Percentiles rank a stretch among this genome's conserved stretches.
Evolutionary conservation across 176 grass and related monocot genomes (phyloP).

Genomic region (Oryza coarctata): DNA sequence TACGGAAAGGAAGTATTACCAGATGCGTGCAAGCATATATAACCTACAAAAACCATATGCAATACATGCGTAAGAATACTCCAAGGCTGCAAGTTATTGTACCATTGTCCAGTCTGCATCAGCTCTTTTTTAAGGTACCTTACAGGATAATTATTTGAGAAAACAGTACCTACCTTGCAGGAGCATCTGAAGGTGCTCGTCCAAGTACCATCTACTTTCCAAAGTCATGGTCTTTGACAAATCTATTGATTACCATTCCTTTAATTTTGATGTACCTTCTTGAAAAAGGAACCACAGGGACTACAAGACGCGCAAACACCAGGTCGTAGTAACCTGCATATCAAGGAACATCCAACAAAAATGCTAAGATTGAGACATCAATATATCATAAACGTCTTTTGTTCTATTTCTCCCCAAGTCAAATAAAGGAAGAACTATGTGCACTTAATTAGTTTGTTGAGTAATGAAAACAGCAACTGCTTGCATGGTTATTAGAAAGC

Average conservation of each 20-base stretch:
- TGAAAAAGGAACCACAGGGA: background rate
- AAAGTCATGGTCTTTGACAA: background rate
- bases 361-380: slow-evolving; percentile 4
- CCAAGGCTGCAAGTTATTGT: background rate
- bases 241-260: slow-evolving; percentile 6
- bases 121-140: slow-evolving; percentile 3
- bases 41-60: slow-evolving; percentile 42
- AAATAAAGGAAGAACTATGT: slow-evolving; percentile 28
- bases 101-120: slow-evolving; percentile 18
- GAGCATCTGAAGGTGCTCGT: slow-evolving; percentile 1
- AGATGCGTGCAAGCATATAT: slow-evolving; percentile 4
- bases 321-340: slow-evolving; percentile 11
- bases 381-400: slow-evolving; percentile 10
- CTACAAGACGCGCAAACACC: background rate
- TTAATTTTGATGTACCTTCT: slow-evolving; percentile 20
- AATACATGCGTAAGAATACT: slow-evolving; percentile 17
- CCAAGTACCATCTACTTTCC: slow-evolving; percentile 19
- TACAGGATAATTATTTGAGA: background rate
- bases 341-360: slow-evolving; percentile 23
- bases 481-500: slow-evolving; percentile 19
- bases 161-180: slow-evolving; percentile 8
- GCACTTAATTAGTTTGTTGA: slow-evolving; percentile 21
- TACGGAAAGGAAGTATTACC: slow-evolving; percentile 21
- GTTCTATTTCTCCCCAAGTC: slow-evolving; percentile 8
- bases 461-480: slow-evolving; percentile 16